Conservation (phyloP, 805 yeast species). For the Candida stauntonica region DNA sequence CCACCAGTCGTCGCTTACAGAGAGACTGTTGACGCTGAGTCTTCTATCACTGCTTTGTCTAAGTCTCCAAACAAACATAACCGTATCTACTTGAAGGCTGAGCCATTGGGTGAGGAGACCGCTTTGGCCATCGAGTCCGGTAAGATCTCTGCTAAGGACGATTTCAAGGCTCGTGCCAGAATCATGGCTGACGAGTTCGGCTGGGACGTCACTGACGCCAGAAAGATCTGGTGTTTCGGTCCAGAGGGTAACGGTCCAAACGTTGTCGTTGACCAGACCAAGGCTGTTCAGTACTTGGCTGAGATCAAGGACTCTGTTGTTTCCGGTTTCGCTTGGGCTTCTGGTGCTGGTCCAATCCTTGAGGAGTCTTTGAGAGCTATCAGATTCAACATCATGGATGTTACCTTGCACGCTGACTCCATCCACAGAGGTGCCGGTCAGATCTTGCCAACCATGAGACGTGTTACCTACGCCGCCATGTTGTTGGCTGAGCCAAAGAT, state of each 20-base stretch:
- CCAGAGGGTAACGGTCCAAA: slow-evolving; percentile 99
- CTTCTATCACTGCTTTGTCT: slow-evolving; percentile 93
- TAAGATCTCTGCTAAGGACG: slow-evolving; percentile 91
- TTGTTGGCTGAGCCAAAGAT: slow-evolving; percentile 97
- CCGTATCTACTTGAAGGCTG: slow-evolving; percentile 98
- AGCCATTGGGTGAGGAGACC: slow-evolving; percentile 93
- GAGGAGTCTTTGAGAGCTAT: slow-evolving; percentile 96
- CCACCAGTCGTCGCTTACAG: slow-evolving; percentile 98
- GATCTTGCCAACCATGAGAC: slow-evolving; percentile 99
- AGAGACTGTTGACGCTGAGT: slow-evolving; percentile 94
- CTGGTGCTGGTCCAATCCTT: slow-evolving; percentile 98
- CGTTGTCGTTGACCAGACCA: slow-evolving; percentile 98
- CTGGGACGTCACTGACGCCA: slow-evolving; percentile 99
- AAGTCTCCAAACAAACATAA: slow-evolving; percentile 99
- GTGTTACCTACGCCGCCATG: slow-evolving; percentile 98
- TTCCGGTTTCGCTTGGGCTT: slow-evolving; percentile 99
- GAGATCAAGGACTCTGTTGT: slow-evolving; percentile 99
- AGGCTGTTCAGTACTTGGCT: slow-evolving; percentile 98
- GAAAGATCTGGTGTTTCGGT: slow-evolving; percentile 99
- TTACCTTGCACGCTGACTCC: slow-evolving; percentile 99
- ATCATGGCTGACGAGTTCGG: slow-evolving; percentile 97
- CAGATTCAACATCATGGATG: slow-evolving; percentile 98
- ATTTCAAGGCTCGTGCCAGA: slow-evolving; percentile 99
- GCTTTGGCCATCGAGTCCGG: slow-evolving; percentile 90
- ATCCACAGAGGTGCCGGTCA: slow-evolving; percentile 99